phyloP scores from a whole-genome alignment of 805 yeast genomes.

The Danielia oregonensis region DNA sequence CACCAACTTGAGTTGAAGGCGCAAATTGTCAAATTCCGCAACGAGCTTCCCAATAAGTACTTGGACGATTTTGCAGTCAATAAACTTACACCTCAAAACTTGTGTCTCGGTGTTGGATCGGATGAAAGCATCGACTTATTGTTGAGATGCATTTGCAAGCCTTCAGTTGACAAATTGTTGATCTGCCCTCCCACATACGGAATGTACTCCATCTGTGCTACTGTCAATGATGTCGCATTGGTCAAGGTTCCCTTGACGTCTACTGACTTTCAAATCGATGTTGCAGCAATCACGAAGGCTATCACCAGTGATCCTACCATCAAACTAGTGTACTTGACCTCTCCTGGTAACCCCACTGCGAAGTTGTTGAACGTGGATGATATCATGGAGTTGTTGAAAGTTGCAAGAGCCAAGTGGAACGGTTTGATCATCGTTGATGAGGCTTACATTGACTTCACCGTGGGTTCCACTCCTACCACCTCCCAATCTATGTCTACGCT shows the following conservation, averaged over 20 bases:
- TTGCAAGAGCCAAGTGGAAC: constrained; percentile 53
- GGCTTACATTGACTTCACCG: constrained; percentile 84
- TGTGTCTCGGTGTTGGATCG: constrained; percentile 95
- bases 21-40: constrained; percentile 69
- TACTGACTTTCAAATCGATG: constrained; percentile 55
- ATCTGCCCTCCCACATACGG: constrained; percentile 96
- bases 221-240: constrained; percentile 80
- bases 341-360: constrained; percentile 98
- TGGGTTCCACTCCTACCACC: constrained; percentile 10
- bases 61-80: constrained; percentile 9
- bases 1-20: constrained; percentile 78
- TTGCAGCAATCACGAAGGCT: constrained; percentile 48
- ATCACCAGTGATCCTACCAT: constrained; percentile 56
- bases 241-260: constrained; percentile 63
- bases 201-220: constrained; percentile 91
- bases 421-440: constrained; percentile 88
- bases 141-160: constrained; percentile 78
- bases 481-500: constrained; percentile 70
- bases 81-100: constrained; percentile 54
- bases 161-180: constrained; percentile 77
- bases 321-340: constrained; percentile 78
- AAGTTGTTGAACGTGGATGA: constrained; percentile 45
- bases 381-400: constrained; percentile 38
- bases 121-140: constrained; percentile 92
- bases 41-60: constrained; percentile 38